A percentile compares a stretch with the other conserved stretches of the same genome.
Evolutionary conservation across 1,284 basidiomycete genomes (phyloP).

Genomic region (Puccinia horiana): DNA sequence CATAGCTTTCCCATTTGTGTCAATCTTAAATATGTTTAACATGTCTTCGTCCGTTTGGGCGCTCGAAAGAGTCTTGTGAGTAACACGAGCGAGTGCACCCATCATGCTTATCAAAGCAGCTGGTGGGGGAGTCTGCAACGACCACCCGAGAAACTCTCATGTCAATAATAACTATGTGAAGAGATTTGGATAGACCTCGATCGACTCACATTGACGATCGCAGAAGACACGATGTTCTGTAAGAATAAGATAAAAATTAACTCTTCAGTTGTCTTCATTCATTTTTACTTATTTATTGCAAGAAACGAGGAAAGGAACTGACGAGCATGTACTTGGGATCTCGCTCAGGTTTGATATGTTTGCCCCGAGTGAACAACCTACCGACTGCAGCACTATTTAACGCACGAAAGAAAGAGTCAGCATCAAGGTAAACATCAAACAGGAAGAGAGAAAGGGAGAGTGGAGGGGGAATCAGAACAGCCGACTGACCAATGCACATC

Average conservation of each 20-base stretch:
- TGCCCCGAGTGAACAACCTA: constrained; percentile 24
- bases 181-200: no score
- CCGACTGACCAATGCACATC: constrained; percentile 47
- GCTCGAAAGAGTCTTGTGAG: constrained; percentile 31
- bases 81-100: constrained; percentile 27
- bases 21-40: constrained; percentile 33
- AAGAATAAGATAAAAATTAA: constrained; percentile 8
- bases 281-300: background rate
- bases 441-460: background rate
- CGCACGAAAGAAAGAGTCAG: background rate
- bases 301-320: background rate
- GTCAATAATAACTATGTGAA: background rate
- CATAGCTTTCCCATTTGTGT: constrained; percentile 32
- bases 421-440: background rate
- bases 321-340: constrained; percentile 50
- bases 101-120: constrained; percentile 41
- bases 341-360: constrained; percentile 8
- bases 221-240: constrained; percentile 44
- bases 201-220: constrained; percentile 44
- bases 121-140: constrained; percentile 39
- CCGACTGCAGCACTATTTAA: constrained; percentile 37
- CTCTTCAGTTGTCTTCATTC: background rate
- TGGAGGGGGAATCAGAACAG: no score
- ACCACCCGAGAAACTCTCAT: background rate
- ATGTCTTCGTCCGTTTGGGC: constrained; percentile 41